Evolutionary conservation across 2,329 filamentous ascomycete species (phyloP).

Genomic region (Aspergillus neotritici): DNA sequence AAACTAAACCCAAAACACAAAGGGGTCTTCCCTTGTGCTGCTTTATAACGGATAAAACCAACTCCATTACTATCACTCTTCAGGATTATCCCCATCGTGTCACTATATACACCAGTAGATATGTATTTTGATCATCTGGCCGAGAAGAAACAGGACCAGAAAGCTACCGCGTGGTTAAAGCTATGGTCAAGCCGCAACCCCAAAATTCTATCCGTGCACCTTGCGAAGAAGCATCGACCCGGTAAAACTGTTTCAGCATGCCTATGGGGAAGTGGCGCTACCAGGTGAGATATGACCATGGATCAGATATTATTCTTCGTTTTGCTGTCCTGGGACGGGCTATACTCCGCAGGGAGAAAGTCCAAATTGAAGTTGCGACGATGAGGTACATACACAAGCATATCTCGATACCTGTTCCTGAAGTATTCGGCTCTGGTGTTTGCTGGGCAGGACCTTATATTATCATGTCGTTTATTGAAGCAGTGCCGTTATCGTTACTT

Average conservation of each 20-base stretch:
- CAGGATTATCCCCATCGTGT: no score
- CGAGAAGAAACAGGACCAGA: neutral
- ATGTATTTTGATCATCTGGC: neutral
- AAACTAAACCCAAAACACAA: no score
- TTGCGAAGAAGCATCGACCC: neutral
- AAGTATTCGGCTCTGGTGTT: slow-evolving; percentile 3
- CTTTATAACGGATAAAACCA: no score
- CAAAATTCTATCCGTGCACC: neutral
- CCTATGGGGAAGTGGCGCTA: neutral
- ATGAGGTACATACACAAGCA: slow-evolving; percentile 1
- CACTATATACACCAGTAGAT: no score
- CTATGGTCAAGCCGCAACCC: neutral
- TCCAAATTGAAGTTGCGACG: neutral
- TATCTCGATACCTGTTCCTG: slow-evolving; percentile 1
- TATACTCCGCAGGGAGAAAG: neutral
- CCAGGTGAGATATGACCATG: neutral
- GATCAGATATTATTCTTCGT: neutral
- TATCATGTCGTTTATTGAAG: neutral
- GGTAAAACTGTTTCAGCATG: neutral
- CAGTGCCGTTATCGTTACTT: neutral
- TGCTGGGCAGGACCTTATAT: slow-evolving; percentile 5
- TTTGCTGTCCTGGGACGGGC: neutral
- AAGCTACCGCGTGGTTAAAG: neutral
- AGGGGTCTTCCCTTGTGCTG: no score
- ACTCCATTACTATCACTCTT: no score